A percentile compares a stretch with the other conserved stretches of the same genome.
These are phyloP conservation scores for Corinectria fuckeliana DNA, from an alignment of 2,329 filamentous ascomycete species.

Conservation along the genomic window DNA sequence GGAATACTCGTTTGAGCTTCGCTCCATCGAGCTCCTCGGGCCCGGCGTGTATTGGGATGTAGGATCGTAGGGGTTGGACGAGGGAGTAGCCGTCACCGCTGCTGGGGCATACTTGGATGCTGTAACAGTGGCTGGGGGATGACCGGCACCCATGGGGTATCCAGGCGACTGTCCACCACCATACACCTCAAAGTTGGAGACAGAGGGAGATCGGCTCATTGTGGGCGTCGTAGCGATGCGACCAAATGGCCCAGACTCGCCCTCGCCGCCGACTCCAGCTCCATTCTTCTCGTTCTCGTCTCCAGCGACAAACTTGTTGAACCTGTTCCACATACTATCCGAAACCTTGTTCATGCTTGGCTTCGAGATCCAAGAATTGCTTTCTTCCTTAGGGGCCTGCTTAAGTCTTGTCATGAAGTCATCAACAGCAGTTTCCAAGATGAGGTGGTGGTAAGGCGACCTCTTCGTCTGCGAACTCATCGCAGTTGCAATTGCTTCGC, in stretches of 20 bases:
- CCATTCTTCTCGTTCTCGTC: constrained; percentile 87
- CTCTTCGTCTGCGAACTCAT: constrained; percentile 82
- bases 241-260: constrained; percentile 79
- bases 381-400: constrained; percentile 82
- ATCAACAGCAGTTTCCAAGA: constrained; percentile 78
- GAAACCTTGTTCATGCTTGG: constrained; percentile 96
- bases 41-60: constrained; percentile 59
- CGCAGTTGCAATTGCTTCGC: constrained; percentile 78
- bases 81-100: constrained; percentile 21
- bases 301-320: constrained; percentile 95
- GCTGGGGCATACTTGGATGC: constrained; percentile 49
- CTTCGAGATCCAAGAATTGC: constrained; percentile 89
- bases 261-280: constrained; percentile 62
- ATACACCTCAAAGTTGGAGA: constrained; percentile 76
- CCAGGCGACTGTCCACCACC: constrained; percentile 58
- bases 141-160: constrained; percentile 39
- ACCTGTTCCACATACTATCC: constrained; percentile 86
- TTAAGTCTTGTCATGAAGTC: constrained; percentile 84
- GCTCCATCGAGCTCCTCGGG: constrained; percentile 37
- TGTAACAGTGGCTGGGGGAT: constrained; percentile 44
- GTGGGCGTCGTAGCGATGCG: constrained; percentile 77
- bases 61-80: constrained; percentile 42
- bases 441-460: constrained; percentile 83
- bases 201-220: constrained; percentile 76
- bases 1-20: constrained; percentile 41